Evolutionary conservation across 1,139 yeast genomes (phyloP), one percentile per base, ranked within the genome.

Genomic region (Eremothecium gossypii): DNA sequence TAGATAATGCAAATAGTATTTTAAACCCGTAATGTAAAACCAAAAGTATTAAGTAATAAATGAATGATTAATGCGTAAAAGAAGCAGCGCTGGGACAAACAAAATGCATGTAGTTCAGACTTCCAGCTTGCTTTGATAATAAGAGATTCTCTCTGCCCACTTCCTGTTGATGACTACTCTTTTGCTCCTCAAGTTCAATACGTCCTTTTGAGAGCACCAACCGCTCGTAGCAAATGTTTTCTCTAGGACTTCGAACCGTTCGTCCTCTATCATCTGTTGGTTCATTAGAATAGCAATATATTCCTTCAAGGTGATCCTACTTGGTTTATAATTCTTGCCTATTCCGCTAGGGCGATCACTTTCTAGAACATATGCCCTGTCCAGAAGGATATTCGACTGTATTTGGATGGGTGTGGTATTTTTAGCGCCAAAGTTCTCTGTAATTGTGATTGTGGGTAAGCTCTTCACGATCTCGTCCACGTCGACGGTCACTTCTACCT

Each of bases 141-240:
- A 52, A 13, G 51, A 49, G 14, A 57, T 55, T 39, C 57, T 51
- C 40, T 57, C 60, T 1, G 56, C 58, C 61, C 61, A 57, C 39
- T 52, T 52, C 41, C 49, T 52, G 41, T 52, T 54, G 12, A 53
- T 52, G 8, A 54, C 41, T 7, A 52, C 46, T 30, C 60, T 46
- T 39, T 55, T 57, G 32, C 50, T 51, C 39, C 52, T 49, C 31
- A 57, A 36, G 29, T 48, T 45, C 29, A 41, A 41, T 14, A 55
- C 28, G 36, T 57, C 61, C 10, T 48, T 48, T 7, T 46, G 42
- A 7, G 61, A 57, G 36, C 55, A 54, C 61, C 61, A 57, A 10
- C 61, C 61, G n/a, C 52, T 47, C 14, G 49, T 45, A 12, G 38
- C 41, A 32, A 55, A 56, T 27, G 44, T 49, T 23, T 49, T 46